These are phyloP conservation scores for Cadophora malorum DNA, from an alignment of 2,329 filamentous ascomycete genomes.

Conservation along the genomic window DNA sequence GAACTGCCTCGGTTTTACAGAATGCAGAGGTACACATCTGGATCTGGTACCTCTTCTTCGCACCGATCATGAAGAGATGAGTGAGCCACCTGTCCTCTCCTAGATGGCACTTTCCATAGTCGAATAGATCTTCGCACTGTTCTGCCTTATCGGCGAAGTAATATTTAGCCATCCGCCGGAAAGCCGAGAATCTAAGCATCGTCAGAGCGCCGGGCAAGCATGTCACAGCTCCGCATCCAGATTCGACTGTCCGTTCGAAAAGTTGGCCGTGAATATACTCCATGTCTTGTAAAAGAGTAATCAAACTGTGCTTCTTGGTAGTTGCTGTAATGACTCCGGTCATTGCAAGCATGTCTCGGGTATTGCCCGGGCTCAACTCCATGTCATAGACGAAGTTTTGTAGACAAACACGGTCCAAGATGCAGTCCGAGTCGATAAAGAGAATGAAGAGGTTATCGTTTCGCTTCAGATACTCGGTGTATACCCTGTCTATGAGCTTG, in stretches of 20 bases:
- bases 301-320: slow-evolving; percentile 83
- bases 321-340: slow-evolving; percentile 97
- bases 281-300: slow-evolving; percentile 95
- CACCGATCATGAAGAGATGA: slow-evolving; percentile 98
- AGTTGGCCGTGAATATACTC: slow-evolving; percentile 97
- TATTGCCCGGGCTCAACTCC: slow-evolving; percentile 93
- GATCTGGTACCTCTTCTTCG: slow-evolving; percentile 91
- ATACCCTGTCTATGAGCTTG: slow-evolving; percentile 91
- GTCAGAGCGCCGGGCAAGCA: slow-evolving; percentile 95
- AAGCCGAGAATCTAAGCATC: slow-evolving; percentile 94
- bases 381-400: slow-evolving; percentile 99
- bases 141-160: slow-evolving; percentile 98
- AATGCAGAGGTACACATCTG: slow-evolving; percentile 98
- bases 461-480: slow-evolving; percentile 81
- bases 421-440: slow-evolving; percentile 98
- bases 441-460: slow-evolving; percentile 95
- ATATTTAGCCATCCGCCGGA: slow-evolving; percentile 95
- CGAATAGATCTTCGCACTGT: slow-evolving; percentile 93
- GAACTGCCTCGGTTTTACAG: slow-evolving; percentile 97
- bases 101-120: slow-evolving; percentile 93
- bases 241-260: slow-evolving; percentile 95
- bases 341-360: slow-evolving; percentile 94
- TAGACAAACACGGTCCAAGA: slow-evolving; percentile 86
- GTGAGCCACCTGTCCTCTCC: slow-evolving; percentile 97
- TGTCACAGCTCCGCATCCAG: slow-evolving; percentile 90